Percentiles rank a stretch among this genome's conserved stretches.
phyloP scores from a whole-genome alignment of 768 basidiomycete genomes.

The Psilocybe cyanescens region DNA sequence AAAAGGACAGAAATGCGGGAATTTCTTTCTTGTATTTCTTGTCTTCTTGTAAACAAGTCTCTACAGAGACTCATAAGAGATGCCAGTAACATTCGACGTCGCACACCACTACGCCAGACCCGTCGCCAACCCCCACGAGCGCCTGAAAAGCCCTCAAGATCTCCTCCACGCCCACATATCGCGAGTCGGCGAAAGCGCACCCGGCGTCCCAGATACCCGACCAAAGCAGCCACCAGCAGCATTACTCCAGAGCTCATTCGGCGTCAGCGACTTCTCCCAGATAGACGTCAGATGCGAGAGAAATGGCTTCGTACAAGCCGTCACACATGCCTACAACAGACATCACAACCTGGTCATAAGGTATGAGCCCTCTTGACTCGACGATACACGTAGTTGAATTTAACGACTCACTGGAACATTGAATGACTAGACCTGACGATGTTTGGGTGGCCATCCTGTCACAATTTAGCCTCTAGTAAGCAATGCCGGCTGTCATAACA shows the following conservation, averaged over 20 bases:
- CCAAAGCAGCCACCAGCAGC: neutral
- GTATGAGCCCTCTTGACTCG: slow-evolving; percentile 6
- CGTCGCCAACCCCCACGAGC: neutral
- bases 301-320: slow-evolving; percentile 37
- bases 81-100: slow-evolving; percentile 12
- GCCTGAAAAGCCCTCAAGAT: neutral
- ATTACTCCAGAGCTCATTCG: slow-evolving; percentile 6
- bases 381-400: neutral
- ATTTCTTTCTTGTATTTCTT: too few species aligned
- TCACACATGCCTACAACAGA: slow-evolving; percentile 35
- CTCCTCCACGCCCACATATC: slow-evolving; percentile 11
- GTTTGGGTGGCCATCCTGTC: slow-evolving; percentile 47
- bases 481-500: neutral
- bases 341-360: slow-evolving; percentile 44
- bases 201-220: neutral
- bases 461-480: slow-evolving; percentile 42
- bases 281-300: slow-evolving; percentile 11
- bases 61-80: neutral
- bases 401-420: neutral
- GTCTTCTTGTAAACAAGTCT: too few species aligned
- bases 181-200: neutral
- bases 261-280: neutral
- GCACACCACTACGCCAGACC: slow-evolving; percentile 8
- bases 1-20: too few species aligned
- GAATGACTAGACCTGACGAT: slow-evolving; percentile 42